phyloP scores from a whole-genome alignment of 441 rosid species.

The Manihot esculenta region DNA sequence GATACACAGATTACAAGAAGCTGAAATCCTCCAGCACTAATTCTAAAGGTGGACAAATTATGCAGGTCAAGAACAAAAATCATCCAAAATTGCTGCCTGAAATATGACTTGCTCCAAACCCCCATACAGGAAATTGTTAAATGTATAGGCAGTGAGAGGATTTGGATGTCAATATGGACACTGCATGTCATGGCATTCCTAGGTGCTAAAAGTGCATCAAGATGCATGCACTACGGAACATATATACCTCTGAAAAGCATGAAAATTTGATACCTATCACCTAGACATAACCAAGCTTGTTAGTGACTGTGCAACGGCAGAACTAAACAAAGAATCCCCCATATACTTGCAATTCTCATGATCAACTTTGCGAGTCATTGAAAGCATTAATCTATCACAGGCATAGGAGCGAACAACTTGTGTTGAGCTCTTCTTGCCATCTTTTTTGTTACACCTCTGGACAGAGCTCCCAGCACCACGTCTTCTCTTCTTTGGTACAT shows the following conservation, averaged over 20 bases:
- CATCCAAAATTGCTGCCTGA: constrained; percentile 47
- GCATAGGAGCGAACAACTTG: constrained; percentile 14
- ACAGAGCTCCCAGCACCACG: constrained; percentile 34
- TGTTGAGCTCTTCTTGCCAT: constrained; percentile 17
- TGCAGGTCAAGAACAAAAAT: constrained; percentile 30
- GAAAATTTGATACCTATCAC: constrained; percentile 29
- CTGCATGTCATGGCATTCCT: constrained; percentile 9
- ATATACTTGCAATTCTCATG: constrained; percentile 64
- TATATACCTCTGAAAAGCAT: constrained; percentile 30
- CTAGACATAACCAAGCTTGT: constrained; percentile 66
- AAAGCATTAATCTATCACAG: constrained; percentile 28
- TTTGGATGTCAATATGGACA: constrained; percentile 26
- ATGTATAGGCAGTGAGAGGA: constrained; percentile 13
- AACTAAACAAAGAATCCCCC: constrained; percentile 48
- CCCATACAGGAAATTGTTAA: constrained; percentile 26
- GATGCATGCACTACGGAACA: constrained; percentile 30
- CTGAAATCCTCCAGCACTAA: no score
- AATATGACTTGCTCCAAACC: constrained; percentile 8
- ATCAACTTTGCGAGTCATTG: constrained; percentile 44
- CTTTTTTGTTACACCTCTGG: constrained; percentile 24
- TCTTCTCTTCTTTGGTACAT: constrained; percentile 54
- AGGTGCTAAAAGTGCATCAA: constrained; percentile 28
- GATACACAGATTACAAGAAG: no score
- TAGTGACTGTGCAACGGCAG: constrained; percentile 45
- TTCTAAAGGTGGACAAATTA: background rate